Conservation (phyloP, 306 rosid species). For the Trifolium subterraneum region DNA sequence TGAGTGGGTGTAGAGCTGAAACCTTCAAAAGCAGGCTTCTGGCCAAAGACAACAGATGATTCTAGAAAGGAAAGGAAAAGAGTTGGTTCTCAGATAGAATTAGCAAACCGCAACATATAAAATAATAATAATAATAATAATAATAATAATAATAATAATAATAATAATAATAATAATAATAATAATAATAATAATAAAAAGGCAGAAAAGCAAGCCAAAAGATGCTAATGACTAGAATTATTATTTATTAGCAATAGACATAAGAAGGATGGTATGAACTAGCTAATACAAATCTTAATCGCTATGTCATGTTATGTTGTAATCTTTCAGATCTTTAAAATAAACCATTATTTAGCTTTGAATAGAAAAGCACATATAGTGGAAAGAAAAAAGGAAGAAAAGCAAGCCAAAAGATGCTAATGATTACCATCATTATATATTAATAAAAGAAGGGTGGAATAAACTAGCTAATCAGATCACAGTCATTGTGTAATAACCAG, state of each 20-base stretch:
- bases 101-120: constrained; percentile 5
- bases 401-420: constrained; percentile 19
- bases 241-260: not conserved
- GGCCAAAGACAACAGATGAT: constrained; percentile 81
- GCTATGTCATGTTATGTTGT: not conserved
- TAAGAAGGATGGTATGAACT: constrained; percentile 5
- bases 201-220: constrained; percentile 1
- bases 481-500: not conserved
- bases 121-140: too few species aligned
- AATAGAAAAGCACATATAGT: constrained; percentile 13
- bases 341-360: not conserved
- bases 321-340: constrained; percentile 18
- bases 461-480: not conserved
- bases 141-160: too few species aligned
- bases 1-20: constrained; percentile 82
- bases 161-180: too few species aligned
- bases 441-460: constrained; percentile 8
- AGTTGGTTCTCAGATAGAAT: constrained; percentile 36
- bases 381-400: not conserved
- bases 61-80: constrained; percentile 52
- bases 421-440: not conserved
- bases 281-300: not conserved
- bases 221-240: constrained; percentile 9
- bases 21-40: constrained; percentile 86
- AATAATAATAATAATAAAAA: not conserved